Evolutionary conservation across 352 stramenopile genomes (phyloP).

Genomic region (Pythium aristosporum): DNA sequence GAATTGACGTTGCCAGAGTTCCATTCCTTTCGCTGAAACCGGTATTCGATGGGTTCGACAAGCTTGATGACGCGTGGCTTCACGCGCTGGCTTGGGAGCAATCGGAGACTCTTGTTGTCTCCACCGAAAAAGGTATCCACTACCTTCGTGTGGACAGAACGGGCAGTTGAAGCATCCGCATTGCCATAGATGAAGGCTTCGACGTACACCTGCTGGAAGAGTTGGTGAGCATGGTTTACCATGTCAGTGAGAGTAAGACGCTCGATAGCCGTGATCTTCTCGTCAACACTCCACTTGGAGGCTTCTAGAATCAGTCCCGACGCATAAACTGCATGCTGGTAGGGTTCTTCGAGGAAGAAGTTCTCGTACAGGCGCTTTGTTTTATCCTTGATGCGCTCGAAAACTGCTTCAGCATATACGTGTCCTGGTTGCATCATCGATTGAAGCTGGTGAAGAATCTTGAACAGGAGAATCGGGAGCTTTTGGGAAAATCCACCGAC

Average conservation of each 20-base stretch:
- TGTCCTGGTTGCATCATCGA: conserved; percentile 51
- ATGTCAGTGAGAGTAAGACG: conserved; percentile 56
- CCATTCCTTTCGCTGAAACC: conserved; percentile 54
- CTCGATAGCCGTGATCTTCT: conserved; percentile 80
- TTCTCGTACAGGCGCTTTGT: conserved; percentile 85
- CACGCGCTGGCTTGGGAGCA: conserved; percentile 45
- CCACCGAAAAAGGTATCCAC: conserved; percentile 42
- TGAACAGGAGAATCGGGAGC: conserved; percentile 72
- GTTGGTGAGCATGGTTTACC: conserved; percentile 39
- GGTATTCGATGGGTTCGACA: conserved; percentile 42
- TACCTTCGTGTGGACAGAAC: conserved; percentile 45
- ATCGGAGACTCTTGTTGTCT: conserved; percentile 30
- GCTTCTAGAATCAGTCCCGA: conserved; percentile 74
- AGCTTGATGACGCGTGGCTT: conserved; percentile 66
- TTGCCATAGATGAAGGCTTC: conserved; percentile 80
- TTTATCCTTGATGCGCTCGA: conserved; percentile 85
- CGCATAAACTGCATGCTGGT: conserved; percentile 88
- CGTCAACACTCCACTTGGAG: conserved; percentile 77
- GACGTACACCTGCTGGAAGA: conserved; percentile 75
- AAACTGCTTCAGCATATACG: conserved; percentile 59
- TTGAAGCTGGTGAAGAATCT: conserved; percentile 59
- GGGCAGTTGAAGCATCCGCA: conserved; percentile 29
- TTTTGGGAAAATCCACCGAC: conserved; percentile 91
- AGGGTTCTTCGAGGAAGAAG: conserved; percentile 88
- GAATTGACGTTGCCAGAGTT: conserved; percentile 79